Evolutionary conservation across 306 rosid species (phyloP), one percentile per base, ranked within the genome.

Genomic region (Lablab purpureus): DNA sequence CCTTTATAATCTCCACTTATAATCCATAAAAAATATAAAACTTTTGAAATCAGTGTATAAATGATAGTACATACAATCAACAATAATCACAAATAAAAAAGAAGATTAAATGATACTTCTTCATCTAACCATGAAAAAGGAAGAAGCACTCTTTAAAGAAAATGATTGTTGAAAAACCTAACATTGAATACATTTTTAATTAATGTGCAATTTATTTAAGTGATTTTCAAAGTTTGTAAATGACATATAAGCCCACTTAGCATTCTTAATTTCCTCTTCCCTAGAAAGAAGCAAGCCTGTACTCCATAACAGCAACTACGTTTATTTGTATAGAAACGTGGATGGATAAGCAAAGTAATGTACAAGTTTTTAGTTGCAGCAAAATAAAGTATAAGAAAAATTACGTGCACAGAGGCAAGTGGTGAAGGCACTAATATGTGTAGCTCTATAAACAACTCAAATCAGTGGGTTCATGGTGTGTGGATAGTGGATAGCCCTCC

Each of bases 391-490:
- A 64, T 7, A 15, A 46, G 49, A 18, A 18, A 41, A 37, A 73
- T 37, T 27, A 40, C 14, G 10, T 50, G 49, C 15, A 40, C 5
- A 40, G 5, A 47, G 4, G 10, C 6, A 0, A 76, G 79, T 82
- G 85, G 81, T 1, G 12, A 71, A 64, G 34, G 63, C 85, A 82
- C 82, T 21, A 46, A 14, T 5, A 15, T 0, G n/a, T 56, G 64
- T 22, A 4, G n/a, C 34, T 55, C 63, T 23, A 50, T 71, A 79
- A 47, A 79, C 19, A 72, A 71, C 55, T 60, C 32, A 32, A n/a
- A 56, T 9, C 62, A 9, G 64, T 45, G 76, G 75, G 62, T 58
- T 67, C 76, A 68, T 56, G 56, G 15, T 40, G 52, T 62, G 52
- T 37, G 30, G 73, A 62, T 63, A 47, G 78, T 71, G 78, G 77